A percentile compares a stretch with the other conserved stretches of the same genome.
phyloP scores from a whole-genome alignment of 1,284 basidiomycete species.

The Cutaneotrichosporon arboriforme region DNA sequence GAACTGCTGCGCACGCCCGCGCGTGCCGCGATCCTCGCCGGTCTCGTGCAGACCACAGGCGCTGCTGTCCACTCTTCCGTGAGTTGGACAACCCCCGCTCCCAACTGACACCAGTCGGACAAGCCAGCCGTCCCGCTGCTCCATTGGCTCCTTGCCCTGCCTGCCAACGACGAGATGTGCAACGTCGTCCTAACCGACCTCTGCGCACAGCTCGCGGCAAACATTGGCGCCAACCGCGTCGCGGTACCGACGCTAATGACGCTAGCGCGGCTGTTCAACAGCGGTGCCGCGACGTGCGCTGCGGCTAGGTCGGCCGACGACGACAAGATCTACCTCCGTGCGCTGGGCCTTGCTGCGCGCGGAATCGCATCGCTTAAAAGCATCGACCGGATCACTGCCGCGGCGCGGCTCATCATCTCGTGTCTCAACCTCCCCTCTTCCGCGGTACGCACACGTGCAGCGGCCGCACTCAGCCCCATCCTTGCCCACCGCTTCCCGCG shows the following conservation, averaged over 20 bases:
- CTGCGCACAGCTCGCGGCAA: slow-evolving; percentile 52
- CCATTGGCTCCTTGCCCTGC: slow-evolving; percentile 48
- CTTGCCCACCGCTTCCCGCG: slow-evolving; percentile 71
- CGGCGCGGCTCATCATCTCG: slow-evolving; percentile 64
- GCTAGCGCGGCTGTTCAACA: slow-evolving; percentile 64
- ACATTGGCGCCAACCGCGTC: slow-evolving; percentile 60
- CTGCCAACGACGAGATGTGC: slow-evolving; percentile 47
- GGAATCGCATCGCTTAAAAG: slow-evolving; percentile 58
- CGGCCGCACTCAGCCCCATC: slow-evolving; percentile 56
- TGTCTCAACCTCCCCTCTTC: slow-evolving; percentile 10
- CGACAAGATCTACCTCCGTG: neutral
- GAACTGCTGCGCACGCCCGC: slow-evolving; percentile 8
- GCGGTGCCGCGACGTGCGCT: slow-evolving; percentile 29
- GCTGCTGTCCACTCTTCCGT: slow-evolving; percentile 77
- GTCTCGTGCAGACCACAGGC: slow-evolving; percentile 68
- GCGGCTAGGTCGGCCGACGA: neutral
- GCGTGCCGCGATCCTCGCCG: slow-evolving; percentile 57
- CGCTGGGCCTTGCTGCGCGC: slow-evolving; percentile 15
- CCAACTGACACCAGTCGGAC: slow-evolving; percentile 56
- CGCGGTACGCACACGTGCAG: slow-evolving; percentile 51
- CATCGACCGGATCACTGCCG: slow-evolving; percentile 65
- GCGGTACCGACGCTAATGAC: slow-evolving; percentile 74
- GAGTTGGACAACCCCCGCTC: slow-evolving; percentile 36
- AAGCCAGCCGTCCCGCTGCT: slow-evolving; percentile 61
- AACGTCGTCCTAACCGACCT: slow-evolving; percentile 55